Evolutionary conservation across 1,284 basidiomycete species (phyloP).

Genomic region (Cryptococcus deneoformans): DNA sequence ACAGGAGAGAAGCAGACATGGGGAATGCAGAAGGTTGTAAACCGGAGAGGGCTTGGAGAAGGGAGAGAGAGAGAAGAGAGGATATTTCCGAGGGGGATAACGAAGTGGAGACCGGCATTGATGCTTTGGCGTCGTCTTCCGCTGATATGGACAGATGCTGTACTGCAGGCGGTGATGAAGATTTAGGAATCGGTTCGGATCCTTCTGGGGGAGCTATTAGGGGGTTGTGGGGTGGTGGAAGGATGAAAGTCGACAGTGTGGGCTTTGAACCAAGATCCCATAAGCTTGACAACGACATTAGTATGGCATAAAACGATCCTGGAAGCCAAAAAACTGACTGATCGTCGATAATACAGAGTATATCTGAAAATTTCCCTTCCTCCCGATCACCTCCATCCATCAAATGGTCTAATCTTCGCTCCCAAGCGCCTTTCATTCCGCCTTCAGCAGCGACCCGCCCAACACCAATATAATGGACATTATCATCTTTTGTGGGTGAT

Average conservation of each 20-base stretch:
- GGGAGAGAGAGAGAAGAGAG: slow-evolving; percentile 60
- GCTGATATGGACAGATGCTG: slow-evolving; percentile 67
- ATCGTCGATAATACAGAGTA: slow-evolving; percentile 45
- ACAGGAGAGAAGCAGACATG: slow-evolving; percentile 70
- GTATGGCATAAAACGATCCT: neutral
- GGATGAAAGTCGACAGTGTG: slow-evolving; percentile 18
- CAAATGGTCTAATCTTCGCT: slow-evolving; percentile 25
- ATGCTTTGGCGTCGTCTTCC: slow-evolving; percentile 1
- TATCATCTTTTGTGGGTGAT: slow-evolving; percentile 13
- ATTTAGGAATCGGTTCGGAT: neutral
- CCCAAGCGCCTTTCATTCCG: slow-evolving; percentile 38
- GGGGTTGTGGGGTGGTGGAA: slow-evolving; percentile 26
- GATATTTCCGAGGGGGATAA: slow-evolving; percentile 54
- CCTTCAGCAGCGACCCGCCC: slow-evolving; percentile 38
- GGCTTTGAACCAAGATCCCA: slow-evolving; percentile 44
- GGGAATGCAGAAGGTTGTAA: slow-evolving; percentile 63
- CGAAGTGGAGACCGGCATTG: slow-evolving; percentile 4
- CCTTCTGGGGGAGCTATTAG: slow-evolving; percentile 24
- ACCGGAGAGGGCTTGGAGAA: slow-evolving; percentile 61
- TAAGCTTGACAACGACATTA: slow-evolving; percentile 21
- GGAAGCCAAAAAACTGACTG: slow-evolving; percentile 30
- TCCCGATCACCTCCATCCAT: slow-evolving; percentile 30
- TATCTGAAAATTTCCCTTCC: slow-evolving; percentile 46
- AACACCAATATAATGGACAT: slow-evolving; percentile 41
- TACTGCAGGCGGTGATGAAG: neutral